Base-by-base conservation (phyloP, 768 basidiomycete genomes). In the Mycena kentingensis region DNA sequence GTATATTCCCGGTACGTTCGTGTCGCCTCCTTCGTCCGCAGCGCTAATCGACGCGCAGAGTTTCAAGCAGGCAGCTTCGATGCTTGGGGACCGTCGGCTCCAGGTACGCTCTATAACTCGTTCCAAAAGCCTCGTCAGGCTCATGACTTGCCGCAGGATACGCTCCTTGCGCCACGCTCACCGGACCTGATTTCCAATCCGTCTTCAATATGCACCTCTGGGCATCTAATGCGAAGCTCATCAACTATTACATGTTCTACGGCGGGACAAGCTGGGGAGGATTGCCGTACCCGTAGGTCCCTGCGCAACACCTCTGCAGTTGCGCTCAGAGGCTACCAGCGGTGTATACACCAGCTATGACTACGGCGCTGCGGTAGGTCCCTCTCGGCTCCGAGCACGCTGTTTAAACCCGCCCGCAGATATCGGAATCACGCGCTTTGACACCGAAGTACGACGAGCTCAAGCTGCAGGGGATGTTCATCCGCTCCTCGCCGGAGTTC, bases 211-310 rank as follows among this genome's bases (percentile, higher is more conserved):
- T 82, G 51, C 74, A 87, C 46, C 74, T 90, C 38, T 90, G 87
- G 86, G 89, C 90, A 10, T 78, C 80, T 43, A 93, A 92, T 67
- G 87, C 83, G 2, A 93, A 92, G 62, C 61, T 93, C 38, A 82
- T 92, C 52, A 90, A 81, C 61, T 89, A 88, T 55, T 93, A 93
- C 68, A 93, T 93, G 92, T 59, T 90, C 48, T 90, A 83, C 60
- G 90, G 87, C 87, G 90, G 91, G 21, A 93, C 91, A 1, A 90
- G 87, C 12, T 93, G 90, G 89, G 91, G 88, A 34, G 87, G 77
- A 10, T 73, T 93, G 36, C 87, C 91, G 1, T 88, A 83, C 72
- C 90, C 81, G 13, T 87, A 84, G 8, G 90, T 88, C 32, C 11
- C 28, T 46, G 15, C 24, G 4, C 19, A 11, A 6, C 41, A 28